Base-by-base conservation (phyloP, 805 yeast species). In the Metschnikowia bowlesiae region DNA sequence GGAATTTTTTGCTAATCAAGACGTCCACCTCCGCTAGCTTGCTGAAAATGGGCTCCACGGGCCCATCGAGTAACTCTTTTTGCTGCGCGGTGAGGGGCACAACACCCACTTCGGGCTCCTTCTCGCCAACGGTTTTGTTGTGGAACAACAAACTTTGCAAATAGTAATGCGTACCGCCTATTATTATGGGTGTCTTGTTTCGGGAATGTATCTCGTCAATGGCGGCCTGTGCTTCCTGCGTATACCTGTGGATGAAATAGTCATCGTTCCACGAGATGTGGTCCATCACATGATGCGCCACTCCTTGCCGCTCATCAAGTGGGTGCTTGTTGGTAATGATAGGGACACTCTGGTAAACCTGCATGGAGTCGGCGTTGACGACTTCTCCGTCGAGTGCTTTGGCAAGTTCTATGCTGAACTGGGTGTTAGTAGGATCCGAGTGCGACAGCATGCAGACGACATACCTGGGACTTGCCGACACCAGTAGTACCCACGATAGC, bases 321-420 rank as follows among this genome's bases (percentile, higher is more conserved):
- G 99, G 98, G 60, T 94, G 98, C 61, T 94, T 94, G 62, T 94
- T 94, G 13, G 99, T 88, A 53, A 94, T 89, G 9, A 81, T 80
- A 11, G 86, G 89, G 0, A 82, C 69, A 0, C 81, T 84, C 37
- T 73, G 69, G 66, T 94, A 94, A 75, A 94, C 87, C 67, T 94
- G 99, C 97, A 94, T 91, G 1, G 98, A 89, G 64, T 94, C 99
- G 0, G 96, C 96, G 67, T 94, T 94, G 55, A 94, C 87, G 55
- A 94, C 76, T 63, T 94, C 98, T 18, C 98, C 98, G 62, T 84
- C 79, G 47, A 86, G 77, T 29, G 76, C 76, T 57, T 80, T 75
- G 9, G 97, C 97, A 18, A 94, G 65, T 53, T 89, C 92, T 2
- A 89, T 81, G 42, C 89, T 80, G 52, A 87, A 78, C 76, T 82